phyloP scores from a whole-genome alignment of 371 early-diverging fungal genomes.

The Syncephalis plumigaleata region DNA sequence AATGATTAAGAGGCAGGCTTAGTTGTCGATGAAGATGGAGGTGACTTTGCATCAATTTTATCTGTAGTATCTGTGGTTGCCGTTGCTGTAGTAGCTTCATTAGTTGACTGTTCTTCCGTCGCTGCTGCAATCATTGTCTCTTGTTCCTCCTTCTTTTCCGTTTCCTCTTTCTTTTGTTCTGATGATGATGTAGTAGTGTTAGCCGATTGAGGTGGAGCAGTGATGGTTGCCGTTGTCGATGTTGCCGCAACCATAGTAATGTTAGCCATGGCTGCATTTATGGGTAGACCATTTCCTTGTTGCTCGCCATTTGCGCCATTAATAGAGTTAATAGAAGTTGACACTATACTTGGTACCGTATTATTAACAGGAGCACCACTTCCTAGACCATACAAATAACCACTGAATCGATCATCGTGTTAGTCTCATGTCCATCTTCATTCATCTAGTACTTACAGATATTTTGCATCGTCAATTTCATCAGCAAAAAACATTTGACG shows the following conservation, averaged over 20 bases:
- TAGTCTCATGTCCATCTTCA: not conserved
- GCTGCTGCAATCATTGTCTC: not conserved
- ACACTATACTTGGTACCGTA: not conserved
- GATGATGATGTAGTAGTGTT: not conserved
- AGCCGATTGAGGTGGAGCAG: not conserved
- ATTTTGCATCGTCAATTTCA: constrained; percentile 84
- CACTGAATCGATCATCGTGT: constrained; percentile 11
- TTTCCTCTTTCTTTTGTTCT: not conserved
- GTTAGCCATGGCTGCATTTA: not conserved
- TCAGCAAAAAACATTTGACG: constrained; percentile 89
- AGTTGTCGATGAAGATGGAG: too few relatives aligned
- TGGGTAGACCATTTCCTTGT: not conserved
- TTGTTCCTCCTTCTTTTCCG: too few relatives aligned
- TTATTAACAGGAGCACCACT: constrained; percentile 10
- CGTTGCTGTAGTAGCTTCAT: not conserved
- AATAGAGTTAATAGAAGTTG: too few relatives aligned
- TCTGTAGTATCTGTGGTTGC: not conserved
- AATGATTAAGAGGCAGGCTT: too few relatives aligned
- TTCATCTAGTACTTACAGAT: constrained; percentile 27
- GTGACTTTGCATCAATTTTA: not conserved
- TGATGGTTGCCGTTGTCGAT: not conserved
- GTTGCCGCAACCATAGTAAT: not conserved
- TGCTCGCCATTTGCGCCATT: too few relatives aligned
- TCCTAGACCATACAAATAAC: constrained; percentile 35
- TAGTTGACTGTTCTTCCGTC: not conserved